Evolutionary conservation across 1,139 yeast genomes (phyloP).

Genomic region (Blastobotrys raffinosifermentans): DNA sequence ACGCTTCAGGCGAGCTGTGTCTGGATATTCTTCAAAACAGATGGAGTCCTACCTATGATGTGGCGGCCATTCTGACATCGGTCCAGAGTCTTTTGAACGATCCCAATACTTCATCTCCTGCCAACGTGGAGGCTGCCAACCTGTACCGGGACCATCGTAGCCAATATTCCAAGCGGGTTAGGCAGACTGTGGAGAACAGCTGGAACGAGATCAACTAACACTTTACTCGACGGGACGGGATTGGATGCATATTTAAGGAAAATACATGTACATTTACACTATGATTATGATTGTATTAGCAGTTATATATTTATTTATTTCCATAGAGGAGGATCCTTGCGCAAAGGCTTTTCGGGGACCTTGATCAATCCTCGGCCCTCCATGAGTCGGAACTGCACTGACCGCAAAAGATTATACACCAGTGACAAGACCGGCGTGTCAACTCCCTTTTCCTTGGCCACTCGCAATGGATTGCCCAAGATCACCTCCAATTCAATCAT

Average conservation of each 20-base stretch:
- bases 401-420: constrained; percentile 51
- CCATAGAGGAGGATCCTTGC: too few species aligned
- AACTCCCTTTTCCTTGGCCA: constrained; percentile 53
- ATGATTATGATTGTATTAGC: too few species aligned
- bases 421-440: constrained; percentile 51
- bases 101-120: constrained; percentile 95
- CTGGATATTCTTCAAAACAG: constrained; percentile 92
- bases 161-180: constrained; percentile 84
- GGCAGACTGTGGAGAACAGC: constrained; percentile 77
- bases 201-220: constrained; percentile 28
- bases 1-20: constrained; percentile 92
- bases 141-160: constrained; percentile 91
- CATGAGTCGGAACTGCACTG: constrained; percentile 55
- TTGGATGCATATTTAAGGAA: too few species aligned
- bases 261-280: too few species aligned
- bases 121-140: constrained; percentile 97
- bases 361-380: constrained; percentile 45
- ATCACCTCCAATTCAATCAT: constrained; percentile 68
- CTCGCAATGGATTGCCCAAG: constrained; percentile 61
- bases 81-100: constrained; percentile 83
- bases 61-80: constrained; percentile 91
- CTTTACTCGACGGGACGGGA: too few species aligned
- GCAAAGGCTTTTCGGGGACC: constrained; percentile 36
- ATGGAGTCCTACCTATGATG: constrained; percentile 99
- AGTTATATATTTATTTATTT: too few species aligned